Percentiles rank a stretch among this genome's conserved stretches.
Conservation (phyloP, 495 filamentous ascomycete species). For the Glarea lozoyensis region DNA sequence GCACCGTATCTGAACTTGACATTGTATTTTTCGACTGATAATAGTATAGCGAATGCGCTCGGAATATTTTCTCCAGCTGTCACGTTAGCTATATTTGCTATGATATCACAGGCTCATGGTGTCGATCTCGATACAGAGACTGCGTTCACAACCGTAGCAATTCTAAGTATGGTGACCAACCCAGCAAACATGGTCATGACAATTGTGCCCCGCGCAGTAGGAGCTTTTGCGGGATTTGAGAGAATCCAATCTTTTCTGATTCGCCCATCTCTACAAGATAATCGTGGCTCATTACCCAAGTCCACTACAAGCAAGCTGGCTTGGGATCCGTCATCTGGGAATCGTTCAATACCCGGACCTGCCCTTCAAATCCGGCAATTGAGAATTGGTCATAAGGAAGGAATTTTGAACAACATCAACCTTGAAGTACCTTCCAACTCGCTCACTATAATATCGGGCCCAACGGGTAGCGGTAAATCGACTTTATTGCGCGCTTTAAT, state of each 20-base stretch:
- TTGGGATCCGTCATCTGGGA: neutral
- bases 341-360: too few relatives aligned
- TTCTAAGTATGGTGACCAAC: conserved; percentile 27
- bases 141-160: conserved; percentile 29
- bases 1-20: neutral
- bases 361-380: neutral
- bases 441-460: conserved; percentile 33
- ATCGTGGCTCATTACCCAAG: neutral
- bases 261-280: neutral
- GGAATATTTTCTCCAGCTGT: conserved; percentile 34
- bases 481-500: conserved; percentile 66
- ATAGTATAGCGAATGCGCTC: conserved; percentile 12
- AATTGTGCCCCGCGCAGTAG: conserved; percentile 19
- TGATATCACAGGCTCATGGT: conserved; percentile 17
- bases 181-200: conserved; percentile 27
- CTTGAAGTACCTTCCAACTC: conserved; percentile 5
- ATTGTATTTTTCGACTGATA: neutral
- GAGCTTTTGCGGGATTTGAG: conserved; percentile 25
- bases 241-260: conserved; percentile 27
- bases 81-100: conserved; percentile 29
- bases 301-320: neutral
- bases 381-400: conserved; percentile 1
- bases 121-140: conserved; percentile 14
- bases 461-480: conserved; percentile 70
- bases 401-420: conserved; percentile 9